Evolutionary conservation across 2,329 filamentous ascomycete species (phyloP), one percentile per base, ranked within the genome.

Genomic region (Alternaria longipes): DNA sequence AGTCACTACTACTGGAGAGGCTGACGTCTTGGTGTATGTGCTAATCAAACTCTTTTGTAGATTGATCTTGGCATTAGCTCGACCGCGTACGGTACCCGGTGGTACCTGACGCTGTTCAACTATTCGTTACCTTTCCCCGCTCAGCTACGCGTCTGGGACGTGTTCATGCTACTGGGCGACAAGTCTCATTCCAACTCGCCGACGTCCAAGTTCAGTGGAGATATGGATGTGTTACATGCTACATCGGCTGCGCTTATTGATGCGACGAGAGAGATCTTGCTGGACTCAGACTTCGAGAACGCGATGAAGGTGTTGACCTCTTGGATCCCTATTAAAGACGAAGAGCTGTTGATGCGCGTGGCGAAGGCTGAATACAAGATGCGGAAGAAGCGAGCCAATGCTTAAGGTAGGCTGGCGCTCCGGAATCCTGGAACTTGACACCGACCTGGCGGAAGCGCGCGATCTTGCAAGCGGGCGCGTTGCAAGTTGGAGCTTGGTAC

Each of bases 61-160:
- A 86, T 85, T 49, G 90, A 94, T 63, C 85, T 97, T 30, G 85
- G 86, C 64, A 95, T 99, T 69, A 89, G 92, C 42, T 89, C 92
- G 18, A 97, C 93, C 2, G 90, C 94, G n/a, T 99, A 97, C 75
- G 95, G 94, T 32, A 98, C 94, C 4, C 86, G 94, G 54, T 99
- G 95, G 95, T 99, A 99, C 76, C 85, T 99, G 53, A 99, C 95
- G 2, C 84, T 99, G 8, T 99, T 99, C 85, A 98, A 98, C 80
- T 91, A 98, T 74, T 96, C 93, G 16, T 92, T 99, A 53, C 95
- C 95, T 0, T 99, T 98, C 72, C 87, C 92, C 0, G 94, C 94
- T 4, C 95, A 98, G 79, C 88, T 99, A 36, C 91, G 95, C 50
- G 91, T 99, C 16, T 99, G 95, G 95, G 95, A 99, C 75, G 91